Evolutionary conservation across 805 yeast genomes (phyloP).

Genomic region (Nakazawaea holstii): DNA sequence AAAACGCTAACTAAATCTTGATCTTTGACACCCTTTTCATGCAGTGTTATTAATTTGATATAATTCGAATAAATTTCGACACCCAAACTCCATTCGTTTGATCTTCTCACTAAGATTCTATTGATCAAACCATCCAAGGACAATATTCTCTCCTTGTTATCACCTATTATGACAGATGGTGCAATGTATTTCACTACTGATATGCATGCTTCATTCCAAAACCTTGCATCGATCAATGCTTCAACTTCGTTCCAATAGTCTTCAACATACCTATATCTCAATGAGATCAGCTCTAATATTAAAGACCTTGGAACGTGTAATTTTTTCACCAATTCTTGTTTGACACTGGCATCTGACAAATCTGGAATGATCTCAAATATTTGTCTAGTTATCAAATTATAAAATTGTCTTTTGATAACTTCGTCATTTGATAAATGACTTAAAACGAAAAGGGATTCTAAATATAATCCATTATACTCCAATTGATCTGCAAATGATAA

Average conservation of each 20-base stretch:
- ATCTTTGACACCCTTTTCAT: slow-evolving; percentile 12
- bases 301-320: slow-evolving; percentile 44
- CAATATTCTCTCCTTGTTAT: slow-evolving; percentile 19
- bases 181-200: slow-evolving; percentile 57
- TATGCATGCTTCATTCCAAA: slow-evolving; percentile 59
- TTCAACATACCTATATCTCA: slow-evolving; percentile 40
- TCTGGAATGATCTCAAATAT: slow-evolving; percentile 7
- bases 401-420: slow-evolving; percentile 7
- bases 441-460: slow-evolving; percentile 59
- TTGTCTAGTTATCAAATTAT: slow-evolving; percentile 4
- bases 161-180: slow-evolving; percentile 62
- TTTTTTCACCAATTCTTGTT: slow-evolving; percentile 27
- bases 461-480: slow-evolving; percentile 38
- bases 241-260: slow-evolving; percentile 56
- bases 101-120: slow-evolving; percentile 29
- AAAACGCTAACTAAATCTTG: slow-evolving; percentile 22
- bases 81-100: slow-evolving; percentile 48
- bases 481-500: slow-evolving; percentile 46
- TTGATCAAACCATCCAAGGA: slow-evolving; percentile 31
- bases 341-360: not conserved
- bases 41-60: slow-evolving; percentile 26
- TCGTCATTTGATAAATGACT: slow-evolving; percentile 49
- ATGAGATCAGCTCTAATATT: slow-evolving; percentile 57
- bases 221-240: slow-evolving; percentile 55
- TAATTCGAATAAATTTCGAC: slow-evolving; percentile 54